Evolutionary conservation across 805 yeast genomes (phyloP).

Genomic region (Kuraishia piskuri): DNA sequence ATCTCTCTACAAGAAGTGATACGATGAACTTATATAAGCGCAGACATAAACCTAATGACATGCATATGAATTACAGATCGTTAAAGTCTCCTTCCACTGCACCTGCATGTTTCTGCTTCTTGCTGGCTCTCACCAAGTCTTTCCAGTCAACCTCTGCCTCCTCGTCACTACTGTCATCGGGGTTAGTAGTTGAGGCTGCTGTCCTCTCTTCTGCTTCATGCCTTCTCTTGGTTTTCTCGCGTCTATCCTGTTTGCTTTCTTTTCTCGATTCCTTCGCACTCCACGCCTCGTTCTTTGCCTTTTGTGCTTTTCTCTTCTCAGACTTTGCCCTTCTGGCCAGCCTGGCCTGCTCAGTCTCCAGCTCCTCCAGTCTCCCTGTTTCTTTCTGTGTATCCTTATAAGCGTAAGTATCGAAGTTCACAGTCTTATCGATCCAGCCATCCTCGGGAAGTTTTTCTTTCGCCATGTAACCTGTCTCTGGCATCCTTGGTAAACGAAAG

Average conservation of each 20-base stretch:
- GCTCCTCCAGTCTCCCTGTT: constrained; percentile 44
- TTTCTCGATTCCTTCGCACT: constrained; percentile 58
- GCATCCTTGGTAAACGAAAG: constrained; percentile 86
- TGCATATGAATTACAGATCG: constrained; percentile 29
- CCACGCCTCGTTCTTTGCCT: constrained; percentile 66
- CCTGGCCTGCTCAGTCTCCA: constrained; percentile 35
- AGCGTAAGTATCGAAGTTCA: constrained; percentile 60
- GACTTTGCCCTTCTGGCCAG: constrained; percentile 28
- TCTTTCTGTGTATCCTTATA: constrained; percentile 65
- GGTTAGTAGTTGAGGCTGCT: constrained; percentile 34
- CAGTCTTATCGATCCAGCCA: constrained; percentile 60
- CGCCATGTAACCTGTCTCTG: constrained; percentile 57
- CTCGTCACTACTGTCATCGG: constrained; percentile 26
- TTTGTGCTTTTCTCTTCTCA: constrained; percentile 32
- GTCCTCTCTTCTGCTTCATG: constrained; percentile 59
- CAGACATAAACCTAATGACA: not conserved
- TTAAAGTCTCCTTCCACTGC: constrained; percentile 55
- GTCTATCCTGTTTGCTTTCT: constrained; percentile 53
- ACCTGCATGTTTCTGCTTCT: constrained; percentile 41
- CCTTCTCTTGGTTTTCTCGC: constrained; percentile 58
- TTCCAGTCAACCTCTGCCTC: constrained; percentile 79
- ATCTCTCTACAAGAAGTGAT: constrained; percentile 29
- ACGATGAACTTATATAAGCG: constrained; percentile 10
- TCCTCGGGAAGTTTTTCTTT: constrained; percentile 47
- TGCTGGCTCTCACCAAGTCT: constrained; percentile 58